Evolutionary conservation across 805 yeast genomes (phyloP).

Genomic region (Yamadazyma akitaensis): DNA sequence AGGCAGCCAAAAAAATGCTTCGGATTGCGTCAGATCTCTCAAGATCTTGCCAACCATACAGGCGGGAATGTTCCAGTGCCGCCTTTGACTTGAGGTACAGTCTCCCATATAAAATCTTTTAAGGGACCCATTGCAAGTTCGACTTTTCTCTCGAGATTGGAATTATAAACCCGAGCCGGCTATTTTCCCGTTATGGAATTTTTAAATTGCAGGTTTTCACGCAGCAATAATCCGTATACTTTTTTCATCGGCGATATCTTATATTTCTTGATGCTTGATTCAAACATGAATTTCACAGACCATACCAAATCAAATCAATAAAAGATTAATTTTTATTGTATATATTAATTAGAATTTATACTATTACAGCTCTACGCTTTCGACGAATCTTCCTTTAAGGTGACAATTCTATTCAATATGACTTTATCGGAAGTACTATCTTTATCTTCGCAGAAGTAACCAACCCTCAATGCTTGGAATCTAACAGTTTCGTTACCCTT

Average conservation of each 20-base stretch:
- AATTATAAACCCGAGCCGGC: too few species aligned
- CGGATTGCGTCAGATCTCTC: background rate
- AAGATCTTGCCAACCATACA: background rate
- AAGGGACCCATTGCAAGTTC: background rate
- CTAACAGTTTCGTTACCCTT: constrained; percentile 73
- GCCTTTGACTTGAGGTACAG: background rate
- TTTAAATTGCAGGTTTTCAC: too few species aligned
- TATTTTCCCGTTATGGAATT: background rate
- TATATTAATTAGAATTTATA: background rate
- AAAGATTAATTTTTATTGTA: too few species aligned
- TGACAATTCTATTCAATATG: constrained; percentile 86
- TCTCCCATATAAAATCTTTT: background rate
- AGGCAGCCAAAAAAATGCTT: background rate
- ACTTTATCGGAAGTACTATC: constrained; percentile 63
- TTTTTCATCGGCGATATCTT: background rate
- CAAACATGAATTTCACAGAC: background rate
- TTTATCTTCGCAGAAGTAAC: constrained; percentile 88
- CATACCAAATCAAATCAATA: background rate
- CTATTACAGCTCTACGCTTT: constrained; percentile 5
- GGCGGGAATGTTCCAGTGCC: background rate
- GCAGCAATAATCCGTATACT: background rate
- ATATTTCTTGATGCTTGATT: background rate
- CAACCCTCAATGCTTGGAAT: constrained; percentile 96
- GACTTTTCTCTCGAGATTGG: too few species aligned
- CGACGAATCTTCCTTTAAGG: constrained; percentile 62